These are phyloP conservation scores for Tylopilus sp. DNA, from an alignment of 768 basidiomycete genomes.

Conservation along the genomic window DNA sequence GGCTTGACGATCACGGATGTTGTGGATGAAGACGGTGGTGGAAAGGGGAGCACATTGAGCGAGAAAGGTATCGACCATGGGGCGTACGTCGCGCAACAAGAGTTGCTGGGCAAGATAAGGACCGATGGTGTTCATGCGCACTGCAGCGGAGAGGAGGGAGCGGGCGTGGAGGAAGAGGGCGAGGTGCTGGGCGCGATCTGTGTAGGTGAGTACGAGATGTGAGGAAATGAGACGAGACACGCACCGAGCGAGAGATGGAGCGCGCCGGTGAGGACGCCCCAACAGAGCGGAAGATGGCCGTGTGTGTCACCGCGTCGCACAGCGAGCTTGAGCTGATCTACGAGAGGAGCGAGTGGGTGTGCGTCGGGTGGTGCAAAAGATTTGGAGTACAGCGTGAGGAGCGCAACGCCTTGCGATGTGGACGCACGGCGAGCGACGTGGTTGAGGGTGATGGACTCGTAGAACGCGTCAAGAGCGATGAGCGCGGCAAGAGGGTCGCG, in stretches of 20 bases:
- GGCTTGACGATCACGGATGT: background rate
- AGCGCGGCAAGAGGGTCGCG: conserved; percentile 41
- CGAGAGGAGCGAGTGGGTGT: conserved; percentile 31
- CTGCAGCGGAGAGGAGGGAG: conserved; percentile 84
- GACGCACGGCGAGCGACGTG: conserved; percentile 87
- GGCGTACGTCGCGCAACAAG: conserved; percentile 67
- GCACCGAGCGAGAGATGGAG: conserved; percentile 71
- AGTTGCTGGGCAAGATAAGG: conserved; percentile 92
- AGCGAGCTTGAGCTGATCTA: conserved; percentile 67
- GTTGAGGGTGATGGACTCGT: conserved; percentile 86
- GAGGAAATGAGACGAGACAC: background rate
- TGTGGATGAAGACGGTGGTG: conserved; percentile 39
- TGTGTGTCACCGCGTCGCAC: conserved; percentile 61
- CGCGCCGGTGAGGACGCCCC: conserved; percentile 80
- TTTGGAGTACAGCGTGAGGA: conserved; percentile 83
- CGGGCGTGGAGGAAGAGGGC: conserved; percentile 93
- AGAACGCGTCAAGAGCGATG: conserved; percentile 62
- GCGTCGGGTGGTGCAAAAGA: conserved; percentile 60
- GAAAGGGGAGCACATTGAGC: conserved; percentile 43
- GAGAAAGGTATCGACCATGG: conserved; percentile 58
- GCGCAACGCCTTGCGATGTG: conserved; percentile 86
- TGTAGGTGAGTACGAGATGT: conserved; percentile 1
- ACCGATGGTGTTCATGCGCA: conserved; percentile 87
- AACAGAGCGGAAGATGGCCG: conserved; percentile 89
- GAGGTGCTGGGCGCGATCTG: conserved; percentile 82